Evolutionary conservation across 805 yeast genomes (phyloP), one percentile per base, ranked within the genome.

Genomic region (Candida wancherniae): DNA sequence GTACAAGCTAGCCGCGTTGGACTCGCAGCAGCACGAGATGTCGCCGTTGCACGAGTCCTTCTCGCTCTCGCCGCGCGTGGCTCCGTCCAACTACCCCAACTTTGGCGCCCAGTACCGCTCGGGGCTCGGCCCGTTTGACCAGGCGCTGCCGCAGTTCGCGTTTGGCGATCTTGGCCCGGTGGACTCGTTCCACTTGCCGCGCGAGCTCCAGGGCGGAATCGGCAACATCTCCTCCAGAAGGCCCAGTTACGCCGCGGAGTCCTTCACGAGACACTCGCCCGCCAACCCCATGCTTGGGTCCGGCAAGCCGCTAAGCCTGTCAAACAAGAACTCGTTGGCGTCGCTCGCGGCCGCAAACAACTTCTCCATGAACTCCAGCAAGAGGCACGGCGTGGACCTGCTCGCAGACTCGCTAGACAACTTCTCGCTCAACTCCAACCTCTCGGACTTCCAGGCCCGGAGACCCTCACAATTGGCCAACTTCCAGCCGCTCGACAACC

Each of bases 171-270:
- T 10, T 4, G 19, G 19, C 11, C 29, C 29, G 6, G 30, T 24
- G 10, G 65, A 65, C 40, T 32, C 63, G 24, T 72, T 73, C 50
- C 59, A 55, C 38, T 55, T 77, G 30, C 84, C 84, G 0, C 34
- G 61, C 5, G 83, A 77, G 43, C 60, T 77, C 22, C 82, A 77
- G 51, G 83, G 84, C 25, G 84, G 84, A 0, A 58, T 77, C 3
- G 74, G 75, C 17, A 75, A 63, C 34, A 75, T 78, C 24, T 69
- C 73, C 15, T 73, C 82, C 8, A 68, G 92, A 55, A 70, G 92
- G 55, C 86, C 88, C 9, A 73, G 81, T 32, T 81, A 77, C 50
- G 77, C 85, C 9, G 84, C 87, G 2, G 90, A 80, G 48, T 59
- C 71, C 3, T 63, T 74, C 36, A 71, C 77, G 15, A 57, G 73